Evolutionary conservation across 306 rosid species (phyloP).

Genomic region (Castanea mollissima): DNA sequence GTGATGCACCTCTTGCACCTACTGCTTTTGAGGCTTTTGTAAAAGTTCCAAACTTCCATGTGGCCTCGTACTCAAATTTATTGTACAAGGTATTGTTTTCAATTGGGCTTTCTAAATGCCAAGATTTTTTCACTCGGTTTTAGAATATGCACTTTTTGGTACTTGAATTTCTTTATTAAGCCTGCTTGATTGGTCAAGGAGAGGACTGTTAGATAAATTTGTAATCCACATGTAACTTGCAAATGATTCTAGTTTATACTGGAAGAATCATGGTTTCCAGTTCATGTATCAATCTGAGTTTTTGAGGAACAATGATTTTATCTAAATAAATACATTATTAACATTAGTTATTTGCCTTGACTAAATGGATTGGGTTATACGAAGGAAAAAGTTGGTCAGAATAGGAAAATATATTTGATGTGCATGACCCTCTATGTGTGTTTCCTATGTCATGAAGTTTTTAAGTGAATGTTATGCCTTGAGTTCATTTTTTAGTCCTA

Average conservation of each 20-base stretch:
- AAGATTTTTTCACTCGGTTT: too few relatives aligned
- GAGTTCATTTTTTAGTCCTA: not conserved
- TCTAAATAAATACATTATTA: not conserved
- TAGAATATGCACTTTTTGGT: too few relatives aligned
- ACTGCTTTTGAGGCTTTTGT: constrained; percentile 93
- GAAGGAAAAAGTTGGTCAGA: not conserved
- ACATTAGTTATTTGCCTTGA: not conserved
- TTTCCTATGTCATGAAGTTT: not conserved
- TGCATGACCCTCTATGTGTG: not conserved
- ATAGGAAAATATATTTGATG: not conserved
- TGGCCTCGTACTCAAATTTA: constrained; percentile 96
- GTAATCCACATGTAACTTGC: not conserved
- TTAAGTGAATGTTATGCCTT: not conserved
- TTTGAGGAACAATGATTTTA: not conserved
- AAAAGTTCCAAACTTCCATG: constrained; percentile 84
- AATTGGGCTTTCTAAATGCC: not conserved
- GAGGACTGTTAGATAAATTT: not conserved
- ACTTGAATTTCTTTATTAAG: too few relatives aligned
- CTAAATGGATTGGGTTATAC: not conserved
- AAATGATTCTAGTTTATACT: not conserved
- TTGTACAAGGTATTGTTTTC: constrained; percentile 75
- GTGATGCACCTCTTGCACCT: constrained; percentile 97
- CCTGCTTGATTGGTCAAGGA: not conserved
- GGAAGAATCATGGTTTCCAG: not conserved
- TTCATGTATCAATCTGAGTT: not conserved